Base-by-base conservation (phyloP, 2,329 filamentous ascomycete species). In the Incumbomyces delicatus region DNA sequence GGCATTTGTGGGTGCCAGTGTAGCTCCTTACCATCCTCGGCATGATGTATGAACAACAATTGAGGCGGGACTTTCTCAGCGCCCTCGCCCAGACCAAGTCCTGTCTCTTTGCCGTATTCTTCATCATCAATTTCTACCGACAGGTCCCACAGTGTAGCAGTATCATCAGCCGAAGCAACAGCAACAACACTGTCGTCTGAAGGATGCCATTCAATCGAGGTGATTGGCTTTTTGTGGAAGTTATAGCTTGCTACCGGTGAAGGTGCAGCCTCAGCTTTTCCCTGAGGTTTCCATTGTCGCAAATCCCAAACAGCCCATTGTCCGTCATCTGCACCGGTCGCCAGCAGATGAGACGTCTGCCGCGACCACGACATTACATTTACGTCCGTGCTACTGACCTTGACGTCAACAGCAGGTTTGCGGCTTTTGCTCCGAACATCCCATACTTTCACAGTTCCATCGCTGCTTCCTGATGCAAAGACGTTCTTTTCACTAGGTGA, bases 1-100 rank as follows among this genome's bases (percentile, higher is more conserved):
- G 87, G 85, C 63, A 96, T 95, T 71, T 98, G 92, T 30, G 85
- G 85, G 69, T 96, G 90, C 90, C 92, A 98, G 69, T 98, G 92
- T 32, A 89, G 71, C 69, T 98, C 92, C 77, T 95, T 96, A 47
- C 88, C 88, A 58, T 87, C 82, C 60, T 94, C 85, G 72, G 94
- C 87, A 64, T 94, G 95, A 69, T 98, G 92, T 61, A 95, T 88
- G 66, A 98, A 98, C 53, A 98, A 72, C 58, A 98, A 69, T 67
- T 98, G 92, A 3, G 92, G 87, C 49, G 92, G 92, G 53, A 96
- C 87, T 44, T 53, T 57, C 40, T 58, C 57, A 13, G 48, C 49
- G 2, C 56, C 56, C 35, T 57, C 57, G 20, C 55, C 53, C 12
- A 58, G 37, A 16, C 52, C 54, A 29, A 57, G 36, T 53, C 95